These are phyloP conservation scores for Termitomyces sp. DNA, from an alignment of 768 basidiomycete species.

Conservation along the genomic window DNA sequence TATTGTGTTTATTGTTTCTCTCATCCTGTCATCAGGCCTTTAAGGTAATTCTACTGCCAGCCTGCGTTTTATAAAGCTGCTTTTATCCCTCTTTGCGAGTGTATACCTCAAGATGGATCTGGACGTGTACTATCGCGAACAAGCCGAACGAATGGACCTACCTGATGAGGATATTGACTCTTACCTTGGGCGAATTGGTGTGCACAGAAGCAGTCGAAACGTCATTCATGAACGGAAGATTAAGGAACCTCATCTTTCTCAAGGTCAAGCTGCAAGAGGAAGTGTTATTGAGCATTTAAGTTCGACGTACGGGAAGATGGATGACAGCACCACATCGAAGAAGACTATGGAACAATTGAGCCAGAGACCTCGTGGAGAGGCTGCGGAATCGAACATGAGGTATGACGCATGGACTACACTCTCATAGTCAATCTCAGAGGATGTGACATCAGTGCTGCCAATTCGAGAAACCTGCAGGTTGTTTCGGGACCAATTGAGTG, in stretches of 20 bases:
- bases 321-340: not conserved
- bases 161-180: constrained; percentile 48
- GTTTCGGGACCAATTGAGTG: not conserved
- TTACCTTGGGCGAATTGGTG: constrained; percentile 31
- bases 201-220: constrained; percentile 11
- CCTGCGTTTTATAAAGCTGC: constrained; percentile 7
- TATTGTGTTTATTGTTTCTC: not conserved
- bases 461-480: not conserved
- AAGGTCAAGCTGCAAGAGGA: not conserved
- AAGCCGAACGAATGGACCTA: constrained; percentile 46
- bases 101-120: constrained; percentile 24
- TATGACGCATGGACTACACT: not conserved
- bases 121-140: constrained; percentile 48
- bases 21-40: not conserved
- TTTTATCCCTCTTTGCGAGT: not conserved
- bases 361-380: not conserved
- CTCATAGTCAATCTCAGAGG: not conserved
- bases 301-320: not conserved
- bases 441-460: not conserved
- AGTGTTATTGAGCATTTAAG: not conserved
- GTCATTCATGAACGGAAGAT: not conserved
- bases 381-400: not conserved
- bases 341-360: not conserved
- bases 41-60: not conserved
- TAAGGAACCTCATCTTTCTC: not conserved